These are phyloP conservation scores for Durusdinium trenchii DNA, from an alignment of 73 alveolate genomes.

Conservation along the genomic window DNA sequence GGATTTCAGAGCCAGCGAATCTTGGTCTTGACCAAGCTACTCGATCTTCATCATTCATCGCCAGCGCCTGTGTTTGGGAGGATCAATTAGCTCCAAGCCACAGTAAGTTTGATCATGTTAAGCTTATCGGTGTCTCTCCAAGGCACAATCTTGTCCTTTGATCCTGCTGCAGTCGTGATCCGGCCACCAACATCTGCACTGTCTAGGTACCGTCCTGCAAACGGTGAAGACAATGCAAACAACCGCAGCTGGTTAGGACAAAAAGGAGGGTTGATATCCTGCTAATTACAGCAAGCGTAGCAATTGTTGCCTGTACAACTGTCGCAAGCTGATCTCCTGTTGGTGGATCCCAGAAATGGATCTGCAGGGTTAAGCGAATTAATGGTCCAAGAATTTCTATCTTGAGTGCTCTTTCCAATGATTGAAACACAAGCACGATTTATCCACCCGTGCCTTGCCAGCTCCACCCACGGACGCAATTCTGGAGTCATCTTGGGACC, in stretches of 20 bases:
- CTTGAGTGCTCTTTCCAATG: not conserved
- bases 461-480: slow-evolving; percentile 94
- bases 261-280: not conserved
- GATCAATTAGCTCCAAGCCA: not conserved
- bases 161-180: slow-evolving; percentile 89
- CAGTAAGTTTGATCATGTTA: not conserved
- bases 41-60: slow-evolving; percentile 86
- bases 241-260: not conserved
- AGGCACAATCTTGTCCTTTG: slow-evolving; percentile 88
- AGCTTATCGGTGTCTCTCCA: not conserved
- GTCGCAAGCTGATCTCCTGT: slow-evolving; percentile 43
- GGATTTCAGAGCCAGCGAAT: too few species aligned
- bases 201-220: slow-evolving; percentile 78
- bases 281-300: not conserved
- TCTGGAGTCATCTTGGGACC: slow-evolving; percentile 81
- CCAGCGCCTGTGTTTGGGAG: slow-evolving; percentile 38
- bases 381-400: not conserved
- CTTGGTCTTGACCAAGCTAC: slow-evolving; percentile 67
- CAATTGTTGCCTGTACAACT: not conserved
- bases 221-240: not conserved
- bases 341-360: slow-evolving; percentile 95
- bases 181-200: slow-evolving; percentile 85
- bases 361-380: not conserved
- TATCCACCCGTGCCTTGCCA: slow-evolving; percentile 73
- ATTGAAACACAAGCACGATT: not conserved